phyloP scores from a whole-genome alignment of 495 filamentous ascomycete species.

The Poronia punctata region DNA sequence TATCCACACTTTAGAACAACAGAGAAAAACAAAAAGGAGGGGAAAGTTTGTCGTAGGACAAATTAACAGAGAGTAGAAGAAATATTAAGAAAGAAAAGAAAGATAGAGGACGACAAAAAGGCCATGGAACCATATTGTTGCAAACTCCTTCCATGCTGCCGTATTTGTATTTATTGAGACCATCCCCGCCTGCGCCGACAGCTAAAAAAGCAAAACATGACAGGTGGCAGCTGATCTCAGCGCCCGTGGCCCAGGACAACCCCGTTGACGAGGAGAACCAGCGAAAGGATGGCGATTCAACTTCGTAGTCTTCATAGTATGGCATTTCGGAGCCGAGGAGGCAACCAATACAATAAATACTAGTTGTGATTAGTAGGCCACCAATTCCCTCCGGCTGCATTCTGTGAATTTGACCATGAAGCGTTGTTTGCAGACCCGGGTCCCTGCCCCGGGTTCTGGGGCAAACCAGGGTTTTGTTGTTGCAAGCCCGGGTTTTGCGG shows the following conservation, averaged over 20 bases:
- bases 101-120: neutral
- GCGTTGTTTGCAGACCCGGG: slow-evolving; percentile 35
- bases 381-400: slow-evolving; percentile 30
- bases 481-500: slow-evolving; percentile 36
- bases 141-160: slow-evolving; percentile 14
- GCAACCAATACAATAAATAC: no score
- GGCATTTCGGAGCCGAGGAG: no score
- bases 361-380: slow-evolving; percentile 43
- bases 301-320: no score
- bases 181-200: slow-evolving; percentile 3
- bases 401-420: slow-evolving; percentile 37
- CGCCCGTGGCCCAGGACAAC: no score
- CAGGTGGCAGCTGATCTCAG: no score
- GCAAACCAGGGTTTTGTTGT: no score
- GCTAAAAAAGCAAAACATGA: slow-evolving; percentile 6
- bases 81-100: neutral
- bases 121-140: slow-evolving; percentile 1
- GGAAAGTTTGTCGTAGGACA: slow-evolving; percentile 8
- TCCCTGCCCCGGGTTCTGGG: no score
- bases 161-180: slow-evolving; percentile 10
- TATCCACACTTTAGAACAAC: no score
- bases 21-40: slow-evolving; percentile 8
- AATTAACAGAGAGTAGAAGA: neutral
- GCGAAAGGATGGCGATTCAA: neutral
- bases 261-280: neutral